Evolutionary conservation across 2,329 filamentous ascomycete genomes (phyloP).

Genomic region (Colletotrichum coccodes): DNA sequence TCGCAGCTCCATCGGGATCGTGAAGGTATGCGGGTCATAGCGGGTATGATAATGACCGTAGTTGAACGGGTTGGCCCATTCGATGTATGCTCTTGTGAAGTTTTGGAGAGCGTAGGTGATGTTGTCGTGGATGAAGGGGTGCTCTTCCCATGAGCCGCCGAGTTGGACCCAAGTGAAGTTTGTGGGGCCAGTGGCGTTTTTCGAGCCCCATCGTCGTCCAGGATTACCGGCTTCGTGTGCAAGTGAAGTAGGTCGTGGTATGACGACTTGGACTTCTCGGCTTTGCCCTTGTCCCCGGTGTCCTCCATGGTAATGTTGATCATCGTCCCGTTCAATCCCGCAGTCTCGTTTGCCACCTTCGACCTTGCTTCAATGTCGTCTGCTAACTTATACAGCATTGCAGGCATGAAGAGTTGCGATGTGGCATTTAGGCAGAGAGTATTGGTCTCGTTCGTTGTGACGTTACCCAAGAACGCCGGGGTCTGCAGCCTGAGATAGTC

Average conservation of each 20-base stretch:
- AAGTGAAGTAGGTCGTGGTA: not conserved
- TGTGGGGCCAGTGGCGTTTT: constrained; percentile 47
- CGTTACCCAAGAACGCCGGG: constrained; percentile 41
- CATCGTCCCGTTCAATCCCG: not conserved
- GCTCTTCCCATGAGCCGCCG: constrained; percentile 54
- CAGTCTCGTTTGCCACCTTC: not conserved
- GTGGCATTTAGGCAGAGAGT: constrained; percentile 47
- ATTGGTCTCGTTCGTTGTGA: constrained; percentile 40
- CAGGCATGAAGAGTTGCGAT: constrained; percentile 40
- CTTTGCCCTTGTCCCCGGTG: not conserved
- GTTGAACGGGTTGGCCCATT: constrained; percentile 54
- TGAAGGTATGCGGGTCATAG: constrained; percentile 53
- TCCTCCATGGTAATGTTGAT: not conserved
- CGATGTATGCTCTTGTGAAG: constrained; percentile 48
- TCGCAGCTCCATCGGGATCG: constrained; percentile 53
- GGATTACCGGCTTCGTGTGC: constrained; percentile 1
- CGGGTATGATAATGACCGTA: constrained; percentile 50
- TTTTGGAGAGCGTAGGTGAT: constrained; percentile 49
- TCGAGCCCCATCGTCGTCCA: constrained; percentile 36
- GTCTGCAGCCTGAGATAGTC: constrained; percentile 41
- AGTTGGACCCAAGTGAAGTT: constrained; percentile 47
- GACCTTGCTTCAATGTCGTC: constrained; percentile 32
- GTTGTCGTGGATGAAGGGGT: constrained; percentile 50
- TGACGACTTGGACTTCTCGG: not conserved
- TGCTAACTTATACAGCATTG: constrained; percentile 41